Evolutionary conservation across 176 grass and related monocot species (phyloP), one percentile per base, ranked within the genome.

Genomic region (Calamus simplicifolius): DNA sequence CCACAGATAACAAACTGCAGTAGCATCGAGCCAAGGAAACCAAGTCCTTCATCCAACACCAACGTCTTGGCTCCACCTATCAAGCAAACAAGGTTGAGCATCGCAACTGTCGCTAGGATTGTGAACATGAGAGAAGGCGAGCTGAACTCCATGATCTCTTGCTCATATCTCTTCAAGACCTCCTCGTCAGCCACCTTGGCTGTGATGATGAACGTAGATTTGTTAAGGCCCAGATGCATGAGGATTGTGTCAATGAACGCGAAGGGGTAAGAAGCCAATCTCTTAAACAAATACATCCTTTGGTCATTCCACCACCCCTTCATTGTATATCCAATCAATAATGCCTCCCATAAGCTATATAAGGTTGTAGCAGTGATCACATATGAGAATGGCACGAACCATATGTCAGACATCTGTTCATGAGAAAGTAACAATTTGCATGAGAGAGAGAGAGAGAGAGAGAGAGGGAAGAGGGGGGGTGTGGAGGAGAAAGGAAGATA

Each of bases 71-170:
- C 29, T 48, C 72, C 66, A 0, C 25, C 43, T 26, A 75, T 19
- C 3, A 81, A 25, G 59, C 79, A 75, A 53, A 65, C 19, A 1
- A 28, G 49, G 51, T 62, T 55, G 48, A 81, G 26, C 58, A 71
- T 57, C 18, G 79, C 64, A 21, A 58, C 21, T 14, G 66, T 25
- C 3, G 72, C 52, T 59, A 76, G 67, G 28, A 81, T 76, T 10
- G 63, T 57, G 18, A 81, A 69, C 58, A 73, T 72, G 25, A 58
- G 57, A 25, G 78, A 75, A 50, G 71, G 18, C 12, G 65, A 58
- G 17, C 78, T 64, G 7, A 81, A 81, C 51, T 75, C 78, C 54
- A 81, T 70, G 4, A 81, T 54, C 51, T 81, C 78, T 29, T 70
- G 48, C 21, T 81, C 29, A 1, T 81, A 81, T 13, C 71, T 72